Evolutionary conservation across 2,329 filamentous ascomycete genomes (phyloP), one percentile per base, ranked within the genome.

Genomic region (Tolypocladium sp.): DNA sequence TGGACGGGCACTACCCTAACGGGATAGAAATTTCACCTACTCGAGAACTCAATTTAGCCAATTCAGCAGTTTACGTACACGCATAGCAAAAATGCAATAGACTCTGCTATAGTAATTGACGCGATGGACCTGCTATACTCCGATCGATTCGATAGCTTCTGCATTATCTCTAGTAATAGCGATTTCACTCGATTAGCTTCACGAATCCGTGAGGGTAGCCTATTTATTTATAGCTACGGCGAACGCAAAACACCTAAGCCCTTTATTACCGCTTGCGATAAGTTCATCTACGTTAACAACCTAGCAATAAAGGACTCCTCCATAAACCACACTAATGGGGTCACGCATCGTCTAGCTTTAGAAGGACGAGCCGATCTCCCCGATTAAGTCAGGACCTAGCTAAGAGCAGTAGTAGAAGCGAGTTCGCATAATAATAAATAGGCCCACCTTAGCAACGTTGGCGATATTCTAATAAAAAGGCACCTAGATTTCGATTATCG

Each of bases 41-140:
- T 73, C 0, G 59, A 60, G 4, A 65, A 69, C 25, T 71, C 70
- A 0, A 72, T 73, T 33, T 69, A 73, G 59, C 72, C 71, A 0
- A 68, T 74, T 3, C 71, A 74, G 59, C 72, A 74, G 57, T 74
- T 73, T 27, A 65, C 70, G 2, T 74, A 73, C 49, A 74, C 72
- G 0, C 51, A 60, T 0, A 69, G 70, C n/a, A 74, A 74, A 55
- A 74, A 72, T 49, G 60, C 71, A 1, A 73, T 70, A 1, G 71
- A 73, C 51, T 62, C 67, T 0, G 71, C 71, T 51, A 72, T 73
- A 70, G 66, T 73, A 2, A 74, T 74, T 41, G 72, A 74, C 46
- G 71, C 72, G 37, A 74, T 74, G 72, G 71, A 74, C 58, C 63
- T 74, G 13, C 58, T 74, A 1, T 72, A 74, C 53, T 63, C 70